phyloP scores from a whole-genome alignment of 352 stramenopile genomes.

The Blastocystis hominis region DNA sequence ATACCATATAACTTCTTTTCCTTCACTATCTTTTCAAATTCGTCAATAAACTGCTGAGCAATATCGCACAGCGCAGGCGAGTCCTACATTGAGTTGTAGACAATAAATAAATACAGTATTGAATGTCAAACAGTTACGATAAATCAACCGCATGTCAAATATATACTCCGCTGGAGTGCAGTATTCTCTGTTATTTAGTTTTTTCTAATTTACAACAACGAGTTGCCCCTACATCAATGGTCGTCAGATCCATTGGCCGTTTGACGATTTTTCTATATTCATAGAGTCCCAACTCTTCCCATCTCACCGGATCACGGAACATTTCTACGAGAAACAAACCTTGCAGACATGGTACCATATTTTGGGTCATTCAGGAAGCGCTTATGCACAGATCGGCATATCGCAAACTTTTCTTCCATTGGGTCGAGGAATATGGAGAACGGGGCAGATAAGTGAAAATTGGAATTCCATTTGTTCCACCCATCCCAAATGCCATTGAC shows the following conservation, averaged over 20 bases:
- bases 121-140: conserved; percentile 37
- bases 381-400: not conserved
- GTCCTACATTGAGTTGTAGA: not conserved
- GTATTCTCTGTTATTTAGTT: conserved; percentile 16
- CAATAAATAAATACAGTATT: not conserved
- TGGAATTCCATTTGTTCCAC: not conserved
- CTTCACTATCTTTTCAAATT: conserved; percentile 9
- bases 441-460: not conserved
- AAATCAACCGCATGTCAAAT: conserved; percentile 31
- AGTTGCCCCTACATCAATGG: not conserved
- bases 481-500: not conserved
- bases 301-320: conserved; percentile 27
- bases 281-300: conserved; percentile 8
- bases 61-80: not conserved
- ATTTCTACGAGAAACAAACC: not conserved
- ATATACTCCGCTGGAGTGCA: conserved; percentile 26
- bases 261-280: conserved; percentile 28
- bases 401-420: conserved; percentile 44
- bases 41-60: conserved; percentile 1
- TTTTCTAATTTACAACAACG: not conserved
- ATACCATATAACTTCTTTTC: not conserved
- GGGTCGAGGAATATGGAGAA: not conserved
- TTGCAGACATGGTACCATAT: not conserved
- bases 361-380: not conserved
- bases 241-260: conserved; percentile 45